A percentile compares a stretch with the other conserved stretches of the same genome.
Conservation (phyloP, 768 basidiomycete genomes). For the Hygrophoropsis aurantiaca region DNA sequence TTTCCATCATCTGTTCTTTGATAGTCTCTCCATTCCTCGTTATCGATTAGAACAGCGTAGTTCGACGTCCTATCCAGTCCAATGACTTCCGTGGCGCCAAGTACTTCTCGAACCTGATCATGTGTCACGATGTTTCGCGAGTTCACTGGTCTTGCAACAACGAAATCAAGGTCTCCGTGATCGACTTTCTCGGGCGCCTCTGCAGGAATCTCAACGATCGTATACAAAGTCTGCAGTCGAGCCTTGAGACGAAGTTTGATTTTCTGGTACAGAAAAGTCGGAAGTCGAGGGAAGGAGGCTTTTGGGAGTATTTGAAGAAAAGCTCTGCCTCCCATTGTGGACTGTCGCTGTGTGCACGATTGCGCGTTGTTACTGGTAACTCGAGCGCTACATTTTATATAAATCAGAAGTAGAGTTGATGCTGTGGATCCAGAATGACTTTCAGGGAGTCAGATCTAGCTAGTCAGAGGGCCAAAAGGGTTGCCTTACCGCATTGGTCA, state of each 20-base stretch:
- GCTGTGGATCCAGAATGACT: no score
- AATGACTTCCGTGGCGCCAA: conserved; percentile 50
- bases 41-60: conserved; percentile 51
- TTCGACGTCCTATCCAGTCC: conserved; percentile 57
- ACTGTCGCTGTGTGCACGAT: no score
- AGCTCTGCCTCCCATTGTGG: conserved; percentile 69
- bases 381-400: not conserved
- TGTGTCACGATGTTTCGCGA: conserved; percentile 29
- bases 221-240: conserved; percentile 46
- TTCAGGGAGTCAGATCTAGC: no score
- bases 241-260: conserved; percentile 48
- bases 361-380: no score
- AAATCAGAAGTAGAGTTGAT: no score
- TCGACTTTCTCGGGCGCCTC: conserved; percentile 68
- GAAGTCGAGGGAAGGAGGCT: conserved; percentile 59
- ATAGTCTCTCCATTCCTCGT: conserved; percentile 36
- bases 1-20: conserved; percentile 3
- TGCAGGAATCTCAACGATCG: conserved; percentile 50
- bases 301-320: conserved; percentile 47
- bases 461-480: no score
- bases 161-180: conserved; percentile 70
- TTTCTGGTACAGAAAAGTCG: conserved; percentile 49
- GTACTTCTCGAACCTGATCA: conserved; percentile 33
- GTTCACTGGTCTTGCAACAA: conserved; percentile 48
- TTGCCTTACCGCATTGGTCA: no score